These are phyloP conservation scores for Tremella yokohamensis DNA, from an alignment of 768 basidiomycete species.

Conservation along the genomic window DNA sequence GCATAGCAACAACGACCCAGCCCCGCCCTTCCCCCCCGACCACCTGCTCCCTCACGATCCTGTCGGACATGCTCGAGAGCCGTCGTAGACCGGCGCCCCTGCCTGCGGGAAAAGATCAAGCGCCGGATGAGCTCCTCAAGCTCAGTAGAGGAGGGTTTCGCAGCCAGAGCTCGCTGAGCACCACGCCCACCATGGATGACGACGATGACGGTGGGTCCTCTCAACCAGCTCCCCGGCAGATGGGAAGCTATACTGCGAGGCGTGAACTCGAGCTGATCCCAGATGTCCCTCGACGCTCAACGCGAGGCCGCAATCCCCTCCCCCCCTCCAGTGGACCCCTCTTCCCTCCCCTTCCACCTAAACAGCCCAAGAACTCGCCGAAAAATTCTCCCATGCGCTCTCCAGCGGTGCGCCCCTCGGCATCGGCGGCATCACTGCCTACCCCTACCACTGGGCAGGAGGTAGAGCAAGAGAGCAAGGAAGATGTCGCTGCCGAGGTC, in stretches of 20 bases:
- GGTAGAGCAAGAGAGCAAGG: constrained; percentile 3
- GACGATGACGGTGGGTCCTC: constrained; percentile 40
- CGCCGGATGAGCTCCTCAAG: constrained; percentile 1
- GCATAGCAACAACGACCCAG: background rate
- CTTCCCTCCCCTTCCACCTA: constrained; percentile 47
- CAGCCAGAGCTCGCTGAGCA: constrained; percentile 30
- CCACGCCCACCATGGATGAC: constrained; percentile 34
- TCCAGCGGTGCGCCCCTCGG: constrained; percentile 21
- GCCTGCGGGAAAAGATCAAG: background rate
- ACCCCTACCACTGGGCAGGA: constrained; percentile 63
- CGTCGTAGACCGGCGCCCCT: constrained; percentile 1
- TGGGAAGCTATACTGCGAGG: too few species aligned
- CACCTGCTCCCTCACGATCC: background rate
- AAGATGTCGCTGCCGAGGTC: constrained; percentile 54
- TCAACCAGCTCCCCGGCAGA: background rate
- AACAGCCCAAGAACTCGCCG: constrained; percentile 52
- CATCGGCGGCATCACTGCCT: constrained; percentile 69
- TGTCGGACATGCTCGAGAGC: constrained; percentile 1
- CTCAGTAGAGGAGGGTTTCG: constrained; percentile 2
- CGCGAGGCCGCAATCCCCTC: constrained; percentile 52
- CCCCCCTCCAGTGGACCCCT: constrained; percentile 59
- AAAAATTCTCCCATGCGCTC: constrained; percentile 38
- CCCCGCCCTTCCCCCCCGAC: background rate
- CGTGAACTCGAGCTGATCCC: constrained; percentile 3
- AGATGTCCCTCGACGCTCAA: constrained; percentile 33